These are phyloP conservation scores for Nakaseomyces bracarensis DNA, from an alignment of 1,139 yeast species.

Conservation along the genomic window DNA sequence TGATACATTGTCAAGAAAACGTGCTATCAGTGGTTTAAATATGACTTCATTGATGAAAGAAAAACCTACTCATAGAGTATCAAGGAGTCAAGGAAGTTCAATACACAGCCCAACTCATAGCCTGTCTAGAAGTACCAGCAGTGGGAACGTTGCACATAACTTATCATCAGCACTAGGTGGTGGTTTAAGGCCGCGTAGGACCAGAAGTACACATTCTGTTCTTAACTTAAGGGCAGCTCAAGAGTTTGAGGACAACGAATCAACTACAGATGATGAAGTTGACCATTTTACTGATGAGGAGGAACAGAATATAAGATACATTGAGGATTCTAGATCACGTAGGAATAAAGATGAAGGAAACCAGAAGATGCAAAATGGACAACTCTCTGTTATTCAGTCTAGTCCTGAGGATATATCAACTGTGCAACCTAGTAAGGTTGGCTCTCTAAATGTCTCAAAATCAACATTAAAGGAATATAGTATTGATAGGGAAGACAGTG, in stretches of 20 bases:
- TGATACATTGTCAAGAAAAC: slow-evolving; percentile 25
- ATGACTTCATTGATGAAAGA: slow-evolving; percentile 28
- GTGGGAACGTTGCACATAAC: slow-evolving; percentile 6
- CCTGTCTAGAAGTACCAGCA: slow-evolving; percentile 4
- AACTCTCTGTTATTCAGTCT: slow-evolving; percentile 1
- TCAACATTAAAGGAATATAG: not conserved
- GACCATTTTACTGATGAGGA: slow-evolving; percentile 30
- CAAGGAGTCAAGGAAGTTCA: slow-evolving; percentile 12
- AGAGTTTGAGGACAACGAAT: slow-evolving; percentile 16
- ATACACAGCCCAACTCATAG: slow-evolving; percentile 10
- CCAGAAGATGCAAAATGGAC: not conserved
- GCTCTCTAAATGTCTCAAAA: not conserved
- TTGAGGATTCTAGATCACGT: not conserved
- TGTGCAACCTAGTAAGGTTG: not conserved
- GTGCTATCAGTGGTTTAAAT: slow-evolving; percentile 29
- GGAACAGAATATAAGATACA: slow-evolving; percentile 11
- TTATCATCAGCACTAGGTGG: slow-evolving; percentile 10
- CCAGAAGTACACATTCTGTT: slow-evolving; percentile 26
- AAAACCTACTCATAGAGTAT: slow-evolving; percentile 16
- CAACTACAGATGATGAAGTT: slow-evolving; percentile 25
- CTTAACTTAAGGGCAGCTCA: slow-evolving; percentile 21
- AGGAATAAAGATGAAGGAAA: slow-evolving; percentile 24
- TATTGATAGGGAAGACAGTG: not conserved
- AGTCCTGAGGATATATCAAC: slow-evolving; percentile 4
- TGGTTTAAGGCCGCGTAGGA: slow-evolving; percentile 25